Evolutionary conservation across 2,329 filamentous ascomycete genomes (phyloP).

Genomic region (Pyrenophora seminiperda): DNA sequence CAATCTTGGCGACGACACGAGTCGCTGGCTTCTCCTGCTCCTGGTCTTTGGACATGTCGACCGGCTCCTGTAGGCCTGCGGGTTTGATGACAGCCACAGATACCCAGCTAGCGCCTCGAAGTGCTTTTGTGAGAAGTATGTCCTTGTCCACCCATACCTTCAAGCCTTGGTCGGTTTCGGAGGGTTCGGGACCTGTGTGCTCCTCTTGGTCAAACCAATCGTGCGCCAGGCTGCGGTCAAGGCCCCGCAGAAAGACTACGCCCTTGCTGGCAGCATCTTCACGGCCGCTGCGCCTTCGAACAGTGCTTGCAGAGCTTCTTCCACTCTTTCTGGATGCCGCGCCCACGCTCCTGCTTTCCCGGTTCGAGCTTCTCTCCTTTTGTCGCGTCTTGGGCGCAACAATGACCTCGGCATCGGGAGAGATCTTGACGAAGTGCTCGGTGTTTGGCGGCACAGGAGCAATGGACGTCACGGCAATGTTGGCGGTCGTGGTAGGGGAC

Average conservation of each 20-base stretch:
- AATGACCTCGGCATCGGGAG: slow-evolving; percentile 93
- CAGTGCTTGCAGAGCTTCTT: slow-evolving; percentile 74
- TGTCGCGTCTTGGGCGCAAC: slow-evolving; percentile 90
- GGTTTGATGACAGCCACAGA: slow-evolving; percentile 87
- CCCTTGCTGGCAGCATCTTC: slow-evolving; percentile 69
- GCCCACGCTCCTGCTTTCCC: slow-evolving; percentile 78
- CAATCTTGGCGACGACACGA: slow-evolving; percentile 76
- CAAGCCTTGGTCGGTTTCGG: too few species aligned
- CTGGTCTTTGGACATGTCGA: slow-evolving; percentile 73
- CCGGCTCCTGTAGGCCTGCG: slow-evolving; percentile 71
- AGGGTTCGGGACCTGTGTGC: slow-evolving; percentile 50
- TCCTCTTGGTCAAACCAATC: slow-evolving; percentile 80
- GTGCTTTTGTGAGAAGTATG: slow-evolving; percentile 69
- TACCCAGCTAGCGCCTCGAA: slow-evolving; percentile 78
- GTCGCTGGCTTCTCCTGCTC: slow-evolving; percentile 63
- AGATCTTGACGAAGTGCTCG: slow-evolving; percentile 85
- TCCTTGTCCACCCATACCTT: slow-evolving; percentile 87
- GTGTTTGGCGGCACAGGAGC: slow-evolving; percentile 71
- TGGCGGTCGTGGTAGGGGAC: slow-evolving; percentile 93
- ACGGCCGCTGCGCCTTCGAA: slow-evolving; percentile 61
- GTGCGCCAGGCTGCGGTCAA: slow-evolving; percentile 71
- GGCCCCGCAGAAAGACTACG: slow-evolving; percentile 76
- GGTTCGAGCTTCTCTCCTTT: slow-evolving; percentile 67
- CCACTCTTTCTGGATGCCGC: slow-evolving; percentile 80
- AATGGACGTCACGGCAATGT: slow-evolving; percentile 84